phyloP scores from a whole-genome alignment of 1,284 basidiomycete genomes.

The Coniferiporia weirii region DNA sequence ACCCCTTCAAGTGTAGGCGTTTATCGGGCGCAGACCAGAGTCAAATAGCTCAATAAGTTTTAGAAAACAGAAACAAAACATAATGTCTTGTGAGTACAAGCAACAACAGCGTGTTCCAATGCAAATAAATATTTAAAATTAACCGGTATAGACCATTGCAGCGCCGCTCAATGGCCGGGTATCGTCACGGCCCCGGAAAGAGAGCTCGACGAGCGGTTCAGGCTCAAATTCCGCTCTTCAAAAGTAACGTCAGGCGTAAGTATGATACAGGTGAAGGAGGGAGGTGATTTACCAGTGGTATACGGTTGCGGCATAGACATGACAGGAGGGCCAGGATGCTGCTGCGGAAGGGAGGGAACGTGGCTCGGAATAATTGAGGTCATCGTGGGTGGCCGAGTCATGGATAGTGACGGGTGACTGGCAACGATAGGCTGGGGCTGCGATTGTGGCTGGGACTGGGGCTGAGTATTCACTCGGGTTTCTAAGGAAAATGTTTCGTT shows the following conservation, averaged over 20 bases:
- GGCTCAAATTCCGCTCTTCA: constrained; percentile 11
- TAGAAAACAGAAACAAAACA: neutral
- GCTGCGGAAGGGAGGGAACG: constrained; percentile 1
- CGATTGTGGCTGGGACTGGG: neutral
- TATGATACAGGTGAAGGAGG: neutral
- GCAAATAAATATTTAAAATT: neutral
- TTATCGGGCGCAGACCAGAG: no score
- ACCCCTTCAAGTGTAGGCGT: no score
- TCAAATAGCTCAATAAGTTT: no score
- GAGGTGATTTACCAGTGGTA: neutral
- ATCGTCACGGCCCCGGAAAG: constrained; percentile 18
- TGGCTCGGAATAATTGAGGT: neutral
- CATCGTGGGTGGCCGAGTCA: neutral
- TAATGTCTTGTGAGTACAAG: neutral
- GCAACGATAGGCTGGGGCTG: neutral
- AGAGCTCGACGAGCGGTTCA: constrained; percentile 17
- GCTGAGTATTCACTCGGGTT: neutral
- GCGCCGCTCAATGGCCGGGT: neutral
- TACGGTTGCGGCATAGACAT: constrained; percentile 7
- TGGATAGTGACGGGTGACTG: neutral
- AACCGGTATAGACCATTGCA: neutral
- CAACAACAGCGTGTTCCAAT: neutral
- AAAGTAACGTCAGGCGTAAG: neutral
- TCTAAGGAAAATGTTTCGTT: neutral
- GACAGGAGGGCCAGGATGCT: constrained; percentile 2